Conservation (phyloP, 257 asterid genomes). For the Jaltomata sinuosa region DNA sequence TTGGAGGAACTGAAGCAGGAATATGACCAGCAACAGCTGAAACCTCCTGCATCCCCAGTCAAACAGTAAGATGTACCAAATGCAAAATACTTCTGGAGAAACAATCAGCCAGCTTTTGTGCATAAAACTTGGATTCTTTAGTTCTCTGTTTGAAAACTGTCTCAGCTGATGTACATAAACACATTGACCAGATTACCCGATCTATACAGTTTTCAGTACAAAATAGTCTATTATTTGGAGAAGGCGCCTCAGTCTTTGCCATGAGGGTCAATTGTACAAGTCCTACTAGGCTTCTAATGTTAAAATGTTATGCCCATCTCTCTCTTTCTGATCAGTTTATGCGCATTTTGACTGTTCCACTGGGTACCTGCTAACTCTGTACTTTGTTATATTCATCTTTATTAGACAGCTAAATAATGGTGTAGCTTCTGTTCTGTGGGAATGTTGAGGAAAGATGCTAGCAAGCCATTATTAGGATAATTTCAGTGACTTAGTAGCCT, state of each 20-base stretch:
- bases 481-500: neutral
- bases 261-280: neutral
- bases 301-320: neutral
- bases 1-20: constrained; percentile 62
- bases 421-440: neutral
- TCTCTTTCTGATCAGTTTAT: neutral
- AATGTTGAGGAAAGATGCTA: neutral
- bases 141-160: neutral
- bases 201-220: neutral
- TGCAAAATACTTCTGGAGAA: neutral
- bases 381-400: neutral
- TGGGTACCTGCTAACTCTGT: neutral
- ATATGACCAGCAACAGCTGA: constrained; percentile 55
- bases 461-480: neutral
- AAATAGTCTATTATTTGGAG: neutral
- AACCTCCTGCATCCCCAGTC: constrained; percentile 24
- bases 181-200: neutral
- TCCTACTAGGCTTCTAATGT: neutral
- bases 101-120: neutral
- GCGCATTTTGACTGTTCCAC: neutral
- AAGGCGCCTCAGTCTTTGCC: neutral
- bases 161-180: neutral
- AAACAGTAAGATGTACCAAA: constrained; percentile 39
- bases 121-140: neutral
- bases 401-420: neutral